phyloP scores from a whole-genome alignment of 2,329 filamentous ascomycete genomes.

The Calonectria pseudoreteaudii region DNA sequence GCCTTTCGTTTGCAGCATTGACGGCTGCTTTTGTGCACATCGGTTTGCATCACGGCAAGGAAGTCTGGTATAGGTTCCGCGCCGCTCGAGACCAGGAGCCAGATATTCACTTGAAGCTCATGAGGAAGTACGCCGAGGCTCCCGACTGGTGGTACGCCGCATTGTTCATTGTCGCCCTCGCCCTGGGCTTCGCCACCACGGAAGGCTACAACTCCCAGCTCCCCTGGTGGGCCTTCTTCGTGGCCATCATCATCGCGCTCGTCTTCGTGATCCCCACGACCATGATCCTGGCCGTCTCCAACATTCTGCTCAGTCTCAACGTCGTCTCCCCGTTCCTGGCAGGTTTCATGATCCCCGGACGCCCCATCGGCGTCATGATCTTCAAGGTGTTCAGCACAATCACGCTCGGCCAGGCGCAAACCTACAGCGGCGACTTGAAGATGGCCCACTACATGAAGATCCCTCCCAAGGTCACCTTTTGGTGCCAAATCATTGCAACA shows the following conservation, averaged over 20 bases:
- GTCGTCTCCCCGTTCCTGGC: conserved; percentile 54
- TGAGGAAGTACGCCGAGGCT: conserved; percentile 48
- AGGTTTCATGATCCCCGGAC: conserved; percentile 41
- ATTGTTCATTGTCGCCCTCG: conserved; percentile 48
- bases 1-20: conserved; percentile 60
- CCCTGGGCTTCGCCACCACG: conserved; percentile 45
- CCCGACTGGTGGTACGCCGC: conserved; percentile 55
- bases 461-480: conserved; percentile 51
- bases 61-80: conserved; percentile 58
- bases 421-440: conserved; percentile 61
- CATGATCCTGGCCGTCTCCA: conserved; percentile 49
- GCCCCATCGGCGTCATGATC: conserved; percentile 40
- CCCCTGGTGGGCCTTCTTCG: conserved; percentile 45
- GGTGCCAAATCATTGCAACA: conserved; percentile 55
- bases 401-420: conserved; percentile 54
- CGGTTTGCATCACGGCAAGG: conserved; percentile 53
- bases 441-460: conserved; percentile 64
- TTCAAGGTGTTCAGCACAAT: conserved; percentile 44
- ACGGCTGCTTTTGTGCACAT: conserved; percentile 56
- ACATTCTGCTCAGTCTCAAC: conserved; percentile 52
- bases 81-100: conserved; percentile 55
- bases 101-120: conserved; percentile 52
- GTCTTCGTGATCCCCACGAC: conserved; percentile 40
- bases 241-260: conserved; percentile 42
- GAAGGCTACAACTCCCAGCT: conserved; percentile 42